Percentiles rank a stretch among this genome's conserved stretches.
Conservation (phyloP, 176 grass and related monocot genomes). For the Cymbopogon citratus region DNA sequence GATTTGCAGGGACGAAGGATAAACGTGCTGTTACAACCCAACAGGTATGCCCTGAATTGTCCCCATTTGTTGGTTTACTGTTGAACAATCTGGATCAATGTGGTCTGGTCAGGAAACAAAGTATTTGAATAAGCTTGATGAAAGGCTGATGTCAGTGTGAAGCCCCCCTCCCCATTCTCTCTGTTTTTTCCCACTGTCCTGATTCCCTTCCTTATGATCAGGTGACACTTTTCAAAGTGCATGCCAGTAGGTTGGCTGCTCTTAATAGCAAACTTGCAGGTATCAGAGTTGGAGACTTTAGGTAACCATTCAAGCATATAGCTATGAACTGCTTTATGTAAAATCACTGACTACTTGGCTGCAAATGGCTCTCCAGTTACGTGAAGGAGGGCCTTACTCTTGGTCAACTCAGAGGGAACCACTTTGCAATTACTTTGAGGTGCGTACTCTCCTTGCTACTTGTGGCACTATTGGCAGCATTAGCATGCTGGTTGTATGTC, state of each 20-base stretch:
- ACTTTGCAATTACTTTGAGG: constrained; percentile 89
- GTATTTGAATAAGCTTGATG: background rate
- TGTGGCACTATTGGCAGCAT: background rate
- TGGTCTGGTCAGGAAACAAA: background rate
- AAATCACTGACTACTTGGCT: constrained; percentile 10
- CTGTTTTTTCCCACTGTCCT: background rate
- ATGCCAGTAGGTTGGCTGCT: constrained; percentile 65
- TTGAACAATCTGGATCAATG: background rate
- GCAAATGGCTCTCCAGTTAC: constrained; percentile 48
- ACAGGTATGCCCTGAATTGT: constrained; percentile 35
- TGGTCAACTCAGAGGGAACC: constrained; percentile 78
- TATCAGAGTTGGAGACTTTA: constrained; percentile 88
- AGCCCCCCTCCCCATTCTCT: background rate
- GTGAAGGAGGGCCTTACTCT: constrained; percentile 76
- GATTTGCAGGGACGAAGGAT: constrained; percentile 95
- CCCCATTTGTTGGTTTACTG: background rate
- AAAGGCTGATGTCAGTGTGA: background rate
- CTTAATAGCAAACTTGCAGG: constrained; percentile 78
- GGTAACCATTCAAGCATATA: constrained; percentile 50
- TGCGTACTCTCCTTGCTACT: constrained; percentile 15
- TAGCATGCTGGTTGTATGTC: constrained; percentile 1
- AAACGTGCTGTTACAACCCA: constrained; percentile 89
- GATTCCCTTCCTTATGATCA: constrained; percentile 36
- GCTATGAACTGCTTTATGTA: background rate
- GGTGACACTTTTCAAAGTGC: constrained; percentile 85